Base-by-base conservation (phyloP, 179 eudicot genomes). In the Sideroxylon spinosum region DNA sequence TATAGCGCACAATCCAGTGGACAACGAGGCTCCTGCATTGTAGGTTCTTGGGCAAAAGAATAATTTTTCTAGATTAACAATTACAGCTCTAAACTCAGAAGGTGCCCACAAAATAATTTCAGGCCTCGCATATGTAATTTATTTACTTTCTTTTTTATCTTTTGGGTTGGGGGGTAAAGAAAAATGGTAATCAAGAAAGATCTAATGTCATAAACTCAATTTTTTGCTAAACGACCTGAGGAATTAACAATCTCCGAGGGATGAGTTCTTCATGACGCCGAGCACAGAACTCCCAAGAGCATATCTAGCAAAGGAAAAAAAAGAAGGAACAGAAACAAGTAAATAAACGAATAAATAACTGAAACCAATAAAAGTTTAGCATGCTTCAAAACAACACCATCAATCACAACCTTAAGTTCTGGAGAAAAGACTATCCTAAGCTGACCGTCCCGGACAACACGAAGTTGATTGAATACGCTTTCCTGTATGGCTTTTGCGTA, bases 211-310 rank as follows among this genome's bases (percentile, higher is more conserved):
- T 6, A n/a, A 67, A 53, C 44, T 55, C 14, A 50, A 57, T 71
- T 44, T 71, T 44, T 19, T 13, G 53, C 52, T 65, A 23, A 73
- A 37, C 72, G 71, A 85, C 98, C 97, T 94, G 98, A 19, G 97
- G 98, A 81, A 92, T 88, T 78, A 94, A 76, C 80, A 89, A 87
- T 78, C 92, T 91, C 63, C 98, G 88, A 82, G 98, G 97, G 74
- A 94, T 68, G 66, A 95, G 95, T 86, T 95, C 97, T 84, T 94
- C 98, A 77, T 94, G 98, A 69, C 92, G 89, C 62, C 92, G 86
- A 50, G 94, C 99, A 88, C 99, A 95, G 85, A 95, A 95, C 78
- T 95, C 99, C 99, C 99, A 95, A n/a, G 98, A 95, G 86, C 97
- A 92, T 83, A 95, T 95, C 99, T 95, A 81, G 62, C 32, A 7